These are phyloP conservation scores for Paramecium primaurelia DNA, from an alignment of 73 alveolate species.

Conservation along the genomic window DNA sequence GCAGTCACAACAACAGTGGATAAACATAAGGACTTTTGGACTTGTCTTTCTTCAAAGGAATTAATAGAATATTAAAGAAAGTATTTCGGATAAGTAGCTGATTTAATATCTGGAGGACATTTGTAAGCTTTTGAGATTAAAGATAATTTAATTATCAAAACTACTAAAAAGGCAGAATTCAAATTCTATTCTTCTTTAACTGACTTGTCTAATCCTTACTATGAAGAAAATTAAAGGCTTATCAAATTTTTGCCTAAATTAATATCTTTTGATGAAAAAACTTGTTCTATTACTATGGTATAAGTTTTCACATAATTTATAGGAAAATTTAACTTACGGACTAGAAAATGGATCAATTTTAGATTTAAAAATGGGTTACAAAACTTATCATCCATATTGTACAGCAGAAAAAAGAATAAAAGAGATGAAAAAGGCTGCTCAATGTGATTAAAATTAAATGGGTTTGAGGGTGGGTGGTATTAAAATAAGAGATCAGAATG, in stretches of 20 bases:
- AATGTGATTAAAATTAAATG: not conserved
- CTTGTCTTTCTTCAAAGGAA: not conserved
- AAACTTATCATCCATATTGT: not conserved
- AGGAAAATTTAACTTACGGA: conserved; percentile 47
- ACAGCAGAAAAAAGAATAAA: not conserved
- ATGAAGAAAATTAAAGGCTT: conserved; percentile 29
- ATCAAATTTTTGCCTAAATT: conserved; percentile 27
- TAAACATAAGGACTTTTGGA: conserved; percentile 49
- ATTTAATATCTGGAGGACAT: conserved; percentile 1
- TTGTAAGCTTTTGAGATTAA: not conserved
- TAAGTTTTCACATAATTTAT: not conserved
- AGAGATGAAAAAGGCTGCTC: conserved; percentile 1
- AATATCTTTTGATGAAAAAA: not conserved
- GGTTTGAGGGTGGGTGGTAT: conserved; percentile 19
- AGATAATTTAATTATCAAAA: not conserved
- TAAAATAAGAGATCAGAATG: conserved; percentile 5
- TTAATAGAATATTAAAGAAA: not conserved
- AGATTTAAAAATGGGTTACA: conserved; percentile 50
- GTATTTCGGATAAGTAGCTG: not conserved
- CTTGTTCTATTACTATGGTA: not conserved
- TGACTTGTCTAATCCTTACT: not conserved
- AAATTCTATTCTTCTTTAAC: not conserved
- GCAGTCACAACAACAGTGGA: not conserved
- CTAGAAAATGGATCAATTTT: conserved; percentile 23
- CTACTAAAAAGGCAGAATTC: conserved; percentile 14